A percentile compares a stretch with the other conserved stretches of the same genome.
These are phyloP conservation scores for Cyberlindnera euphorbiae DNA, from an alignment of 805 yeast genomes.

Conservation along the genomic window DNA sequence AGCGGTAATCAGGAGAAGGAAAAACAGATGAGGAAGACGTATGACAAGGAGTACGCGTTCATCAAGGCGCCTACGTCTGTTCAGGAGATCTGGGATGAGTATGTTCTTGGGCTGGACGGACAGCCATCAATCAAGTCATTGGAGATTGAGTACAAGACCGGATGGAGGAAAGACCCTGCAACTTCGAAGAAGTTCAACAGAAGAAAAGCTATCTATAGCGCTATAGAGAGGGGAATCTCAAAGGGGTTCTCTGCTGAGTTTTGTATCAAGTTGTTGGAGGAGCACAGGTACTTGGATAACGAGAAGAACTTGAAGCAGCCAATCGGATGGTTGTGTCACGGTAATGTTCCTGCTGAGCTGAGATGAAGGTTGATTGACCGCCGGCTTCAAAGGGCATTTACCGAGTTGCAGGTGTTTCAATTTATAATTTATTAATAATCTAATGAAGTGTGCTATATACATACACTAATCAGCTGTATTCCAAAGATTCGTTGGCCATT, in stretches of 20 bases:
- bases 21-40: conserved; percentile 24
- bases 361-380: conserved; percentile 5
- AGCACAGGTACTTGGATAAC: conserved; percentile 36
- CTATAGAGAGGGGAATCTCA: conserved; percentile 44
- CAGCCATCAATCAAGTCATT: conserved; percentile 48
- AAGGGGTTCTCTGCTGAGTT: conserved; percentile 40
- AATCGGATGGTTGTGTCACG: conserved; percentile 40
- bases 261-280: conserved; percentile 44
- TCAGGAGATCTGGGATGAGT: conserved; percentile 53
- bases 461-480: no score
- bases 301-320: conserved; percentile 40
- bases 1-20: conserved; percentile 13
- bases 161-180: conserved; percentile 54
- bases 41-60: conserved; percentile 32
- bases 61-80: conserved; percentile 42
- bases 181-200: conserved; percentile 49
- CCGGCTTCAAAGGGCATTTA: no score
- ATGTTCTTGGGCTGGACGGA: conserved; percentile 44
- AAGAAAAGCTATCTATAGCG: conserved; percentile 49
- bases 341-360: conserved; percentile 32
- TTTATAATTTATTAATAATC: no score
- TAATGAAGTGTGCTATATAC: no score
- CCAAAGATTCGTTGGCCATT: no score
- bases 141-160: conserved; percentile 44
- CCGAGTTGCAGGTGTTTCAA: no score